Conservation (phyloP, 768 basidiomycete species). For the Lactarius hatsudake region DNA sequence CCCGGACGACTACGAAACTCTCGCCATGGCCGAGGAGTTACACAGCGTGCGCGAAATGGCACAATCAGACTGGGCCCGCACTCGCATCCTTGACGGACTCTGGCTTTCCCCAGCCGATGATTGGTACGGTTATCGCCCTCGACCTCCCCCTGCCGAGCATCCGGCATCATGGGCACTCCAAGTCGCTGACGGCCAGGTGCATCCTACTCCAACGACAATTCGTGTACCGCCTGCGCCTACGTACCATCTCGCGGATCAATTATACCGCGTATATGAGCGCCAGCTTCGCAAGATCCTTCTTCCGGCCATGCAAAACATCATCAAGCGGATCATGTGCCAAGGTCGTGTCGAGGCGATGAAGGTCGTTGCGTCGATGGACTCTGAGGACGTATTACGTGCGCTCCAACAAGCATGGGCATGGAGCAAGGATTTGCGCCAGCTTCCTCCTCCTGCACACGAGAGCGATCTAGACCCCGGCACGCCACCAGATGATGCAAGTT, state of each 20-base stretch:
- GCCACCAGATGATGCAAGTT: constrained; percentile 44
- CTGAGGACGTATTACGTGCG: constrained; percentile 58
- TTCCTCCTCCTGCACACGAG: constrained; percentile 5
- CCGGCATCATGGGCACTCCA: constrained; percentile 65
- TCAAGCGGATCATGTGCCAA: constrained; percentile 63
- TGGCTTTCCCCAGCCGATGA: constrained; percentile 76
- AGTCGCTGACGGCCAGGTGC: constrained; percentile 32
- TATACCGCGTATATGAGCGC: constrained; percentile 54
- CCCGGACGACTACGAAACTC: constrained; percentile 29
- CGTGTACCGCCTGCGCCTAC: constrained; percentile 57
- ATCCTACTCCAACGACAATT: constrained; percentile 50
- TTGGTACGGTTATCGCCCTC: constrained; percentile 47
- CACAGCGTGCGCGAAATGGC: constrained; percentile 52
- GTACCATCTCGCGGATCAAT: constrained; percentile 59
- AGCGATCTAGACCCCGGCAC: constrained; percentile 22
- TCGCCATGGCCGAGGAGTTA: constrained; percentile 47
- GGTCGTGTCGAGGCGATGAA: constrained; percentile 57
- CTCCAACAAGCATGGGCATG: constrained; percentile 61
- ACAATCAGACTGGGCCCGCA: constrained; percentile 68
- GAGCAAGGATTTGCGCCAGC: constrained; percentile 68
- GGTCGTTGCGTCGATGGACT: constrained; percentile 50
- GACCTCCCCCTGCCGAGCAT: constrained; percentile 34
- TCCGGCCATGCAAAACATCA: constrained; percentile 67
- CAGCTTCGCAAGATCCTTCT: constrained; percentile 59
- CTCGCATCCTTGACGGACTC: constrained; percentile 67